Conservation (phyloP, 1,284 basidiomycete genomes). For the Ganoderma sp. region DNA sequence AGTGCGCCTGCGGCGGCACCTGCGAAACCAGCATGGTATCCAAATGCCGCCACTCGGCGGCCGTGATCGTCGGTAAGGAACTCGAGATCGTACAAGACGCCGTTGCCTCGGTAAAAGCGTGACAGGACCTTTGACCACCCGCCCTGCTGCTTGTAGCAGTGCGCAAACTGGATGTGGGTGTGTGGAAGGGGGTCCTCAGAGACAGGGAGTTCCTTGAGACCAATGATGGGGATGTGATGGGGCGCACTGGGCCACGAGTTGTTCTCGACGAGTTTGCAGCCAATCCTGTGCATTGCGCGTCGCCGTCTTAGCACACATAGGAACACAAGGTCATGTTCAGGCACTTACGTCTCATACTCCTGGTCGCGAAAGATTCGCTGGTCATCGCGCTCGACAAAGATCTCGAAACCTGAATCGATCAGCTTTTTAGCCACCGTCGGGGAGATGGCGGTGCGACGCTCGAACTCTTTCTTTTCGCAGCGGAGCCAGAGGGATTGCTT, state of each 20-base stretch:
- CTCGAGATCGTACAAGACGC: slow-evolving; percentile 95
- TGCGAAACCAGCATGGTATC: slow-evolving; percentile 98
- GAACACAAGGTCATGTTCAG: slow-evolving; percentile 9
- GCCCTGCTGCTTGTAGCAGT: slow-evolving; percentile 97
- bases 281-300: slow-evolving; percentile 61
- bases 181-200: slow-evolving; percentile 85
- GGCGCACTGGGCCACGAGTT: slow-evolving; percentile 92
- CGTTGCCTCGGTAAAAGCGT: slow-evolving; percentile 88
- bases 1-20: slow-evolving; percentile 94
- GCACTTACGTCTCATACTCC: slow-evolving; percentile 89
- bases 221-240: slow-evolving; percentile 82
- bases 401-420: slow-evolving; percentile 90
- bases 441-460: slow-evolving; percentile 92
- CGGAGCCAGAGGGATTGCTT: slow-evolving; percentile 79
- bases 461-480: slow-evolving; percentile 94
- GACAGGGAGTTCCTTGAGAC: slow-evolving; percentile 92
- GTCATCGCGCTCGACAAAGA: slow-evolving; percentile 92
- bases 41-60: slow-evolving; percentile 97
- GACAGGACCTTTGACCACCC: slow-evolving; percentile 91
- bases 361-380: slow-evolving; percentile 95
- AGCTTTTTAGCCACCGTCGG: slow-evolving; percentile 92
- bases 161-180: slow-evolving; percentile 98
- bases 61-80: slow-evolving; percentile 90
- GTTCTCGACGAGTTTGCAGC: slow-evolving; percentile 88
- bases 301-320: slow-evolving; percentile 15